Evolutionary conservation across 1,284 basidiomycete species (phyloP), one percentile per base, ranked within the genome.

Genomic region (Hymenochaete sp.): DNA sequence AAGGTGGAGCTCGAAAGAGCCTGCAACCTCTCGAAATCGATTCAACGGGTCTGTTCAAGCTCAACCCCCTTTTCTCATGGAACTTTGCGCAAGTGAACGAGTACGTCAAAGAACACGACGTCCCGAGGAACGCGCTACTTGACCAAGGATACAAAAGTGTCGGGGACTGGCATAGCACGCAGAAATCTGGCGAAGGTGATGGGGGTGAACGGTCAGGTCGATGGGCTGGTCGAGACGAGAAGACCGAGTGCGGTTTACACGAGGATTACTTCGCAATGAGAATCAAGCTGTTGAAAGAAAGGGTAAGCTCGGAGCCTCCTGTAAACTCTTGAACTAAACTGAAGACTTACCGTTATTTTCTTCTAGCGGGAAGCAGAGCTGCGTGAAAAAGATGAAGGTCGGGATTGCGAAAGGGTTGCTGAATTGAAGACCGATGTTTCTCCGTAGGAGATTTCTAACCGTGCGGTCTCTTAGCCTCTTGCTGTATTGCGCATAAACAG

Each of bases 91-190:
- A 91, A 44, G 89, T 98, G 18, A 83, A 97, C 55, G 80, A 79
- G 58, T 96, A 98, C 62, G 75, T 95, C 49, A 79, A 80, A 45
- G 72, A 77, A 52, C 80, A 98, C 66, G 70, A 78, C 25, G 93
- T 98, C 1, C 93, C 93, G 1, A 81, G 82, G 56, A 98, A 98
- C 68, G 80, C 78, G 52, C 73, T 98, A 3, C 75, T 98, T 32
- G 82, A 82, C 54, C 77, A 92, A 59, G 95, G 95, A 1, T 98
- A 98, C 72, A 84, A 82, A 57, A 92, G 87, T 56, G 81, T 98
- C 52, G 95, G 95, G 7, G 95, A 98, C 65, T 95, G 92, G 87
- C 96, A 98, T 66, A 93, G 90, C 52, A 98, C 95, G 0, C 67
- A 64, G 19, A 80, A 82, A 60, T 81, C 80, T 36, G 71, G 66